Conservation (phyloP, 768 basidiomycete species). For the Leucosporidium scottii region DNA sequence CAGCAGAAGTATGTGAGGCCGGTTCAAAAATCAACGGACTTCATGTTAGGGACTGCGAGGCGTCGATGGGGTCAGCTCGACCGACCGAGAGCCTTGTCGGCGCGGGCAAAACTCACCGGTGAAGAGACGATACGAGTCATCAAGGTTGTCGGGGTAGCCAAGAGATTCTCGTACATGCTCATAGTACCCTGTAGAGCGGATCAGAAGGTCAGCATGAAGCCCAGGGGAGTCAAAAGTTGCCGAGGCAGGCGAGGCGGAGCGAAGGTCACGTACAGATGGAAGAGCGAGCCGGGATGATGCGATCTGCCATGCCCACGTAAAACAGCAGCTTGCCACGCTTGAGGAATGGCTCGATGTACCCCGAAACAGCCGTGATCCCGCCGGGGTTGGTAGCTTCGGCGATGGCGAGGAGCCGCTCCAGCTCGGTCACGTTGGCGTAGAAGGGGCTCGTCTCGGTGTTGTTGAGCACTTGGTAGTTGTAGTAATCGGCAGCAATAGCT, state of each 20-base stretch:
- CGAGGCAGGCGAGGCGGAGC: not conserved
- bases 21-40: not conserved
- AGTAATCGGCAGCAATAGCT: slow-evolving; percentile 4
- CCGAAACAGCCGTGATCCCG: slow-evolving; percentile 17
- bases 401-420: slow-evolving; percentile 15
- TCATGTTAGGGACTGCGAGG: not conserved
- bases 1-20: too few relatives aligned
- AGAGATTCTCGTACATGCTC: slow-evolving; percentile 12
- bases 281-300: not conserved
- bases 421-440: slow-evolving; percentile 1
- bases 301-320: slow-evolving; percentile 10
- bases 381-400: slow-evolving; percentile 29
- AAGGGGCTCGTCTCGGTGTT: not conserved
- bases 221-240: too few relatives aligned
- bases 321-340: slow-evolving; percentile 21
- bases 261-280: not conserved
- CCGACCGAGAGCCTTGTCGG: not conserved
- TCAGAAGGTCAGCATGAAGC: too few relatives aligned
- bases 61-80: not conserved
- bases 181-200: slow-evolving; percentile 2
- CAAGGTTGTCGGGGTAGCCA: slow-evolving; percentile 10
- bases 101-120: not conserved
- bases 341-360: slow-evolving; percentile 24
- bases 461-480: slow-evolving; percentile 1
- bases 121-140: slow-evolving; percentile 18